These are phyloP conservation scores for Hyparrhenia diplandra DNA, from an alignment of 176 grass and related monocot species.

Conservation along the genomic window DNA sequence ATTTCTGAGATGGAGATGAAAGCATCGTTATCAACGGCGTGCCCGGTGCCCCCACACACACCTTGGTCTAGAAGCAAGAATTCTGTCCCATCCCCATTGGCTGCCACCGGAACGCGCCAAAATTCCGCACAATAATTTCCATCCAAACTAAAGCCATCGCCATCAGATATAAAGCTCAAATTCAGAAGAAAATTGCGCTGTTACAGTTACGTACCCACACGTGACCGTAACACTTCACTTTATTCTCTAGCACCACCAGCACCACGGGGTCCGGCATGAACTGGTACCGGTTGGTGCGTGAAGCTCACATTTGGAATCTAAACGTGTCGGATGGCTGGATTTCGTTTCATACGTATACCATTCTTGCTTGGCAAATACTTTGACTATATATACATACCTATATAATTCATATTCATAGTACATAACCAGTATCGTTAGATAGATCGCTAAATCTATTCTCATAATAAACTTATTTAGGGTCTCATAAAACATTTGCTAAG, in stretches of 20 bases:
- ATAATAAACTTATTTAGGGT: too few relatives aligned
- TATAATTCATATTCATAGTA: too few relatives aligned
- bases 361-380: too few relatives aligned
- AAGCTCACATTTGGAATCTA: not conserved
- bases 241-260: not conserved
- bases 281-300: not conserved
- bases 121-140: constrained; percentile 24
- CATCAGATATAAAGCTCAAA: constrained; percentile 15
- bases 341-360: not conserved
- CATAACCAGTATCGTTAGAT: too few relatives aligned
- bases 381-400: too few relatives aligned
- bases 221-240: not conserved
- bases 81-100: constrained; percentile 25
- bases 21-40: too few relatives aligned
- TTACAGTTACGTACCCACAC: not conserved
- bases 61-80: constrained; percentile 40
- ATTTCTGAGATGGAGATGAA: too few relatives aligned
- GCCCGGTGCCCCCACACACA: too few relatives aligned
- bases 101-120: not conserved
- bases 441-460: too few relatives aligned
- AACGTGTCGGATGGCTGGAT: not conserved
- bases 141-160: constrained; percentile 25
- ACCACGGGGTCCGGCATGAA: not conserved
- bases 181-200: not conserved
- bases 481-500: too few relatives aligned